These are phyloP conservation scores for Colletotrichum camelliae DNA, from an alignment of 2,329 filamentous ascomycete species.

Conservation along the genomic window DNA sequence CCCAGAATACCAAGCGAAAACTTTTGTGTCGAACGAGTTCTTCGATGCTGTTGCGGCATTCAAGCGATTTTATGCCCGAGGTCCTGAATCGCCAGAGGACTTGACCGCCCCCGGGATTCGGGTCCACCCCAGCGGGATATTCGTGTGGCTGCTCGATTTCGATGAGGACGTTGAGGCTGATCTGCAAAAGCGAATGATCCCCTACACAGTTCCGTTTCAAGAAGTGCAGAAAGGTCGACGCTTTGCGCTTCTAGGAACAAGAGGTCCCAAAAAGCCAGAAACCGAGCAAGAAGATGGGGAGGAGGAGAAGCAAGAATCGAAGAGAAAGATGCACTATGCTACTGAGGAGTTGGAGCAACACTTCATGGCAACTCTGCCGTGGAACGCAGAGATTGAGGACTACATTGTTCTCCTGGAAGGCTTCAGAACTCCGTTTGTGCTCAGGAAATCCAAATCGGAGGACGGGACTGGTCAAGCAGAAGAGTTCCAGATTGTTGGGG, in stretches of 20 bases:
- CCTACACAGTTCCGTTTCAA: not conserved
- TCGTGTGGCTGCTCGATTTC: constrained; percentile 5
- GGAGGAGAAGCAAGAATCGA: not conserved
- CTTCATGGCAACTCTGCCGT: not conserved
- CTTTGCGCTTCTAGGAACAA: not conserved
- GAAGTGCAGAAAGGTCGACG: constrained; percentile 5
- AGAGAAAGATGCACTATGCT: not conserved
- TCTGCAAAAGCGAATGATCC: not conserved
- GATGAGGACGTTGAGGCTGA: not conserved
- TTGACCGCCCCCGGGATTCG: not conserved
- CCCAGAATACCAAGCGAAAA: not conserved
- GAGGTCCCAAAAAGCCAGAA: not conserved
- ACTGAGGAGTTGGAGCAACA: not conserved
- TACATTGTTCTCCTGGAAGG: constrained; percentile 36
- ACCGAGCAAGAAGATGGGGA: not conserved
- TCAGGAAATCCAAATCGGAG: constrained; percentile 24
- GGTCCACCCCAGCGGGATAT: not conserved
- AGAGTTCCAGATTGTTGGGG: not conserved
- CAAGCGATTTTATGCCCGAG: not conserved
- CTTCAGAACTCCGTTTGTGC: constrained; percentile 35
- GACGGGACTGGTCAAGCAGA: not conserved
- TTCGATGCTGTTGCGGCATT: not conserved
- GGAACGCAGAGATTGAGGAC: constrained; percentile 25
- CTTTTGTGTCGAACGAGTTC: not conserved
- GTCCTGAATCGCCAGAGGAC: not conserved